Base-by-base conservation (phyloP, 2,329 filamentous ascomycete species). In the Thelonectria rubi region DNA sequence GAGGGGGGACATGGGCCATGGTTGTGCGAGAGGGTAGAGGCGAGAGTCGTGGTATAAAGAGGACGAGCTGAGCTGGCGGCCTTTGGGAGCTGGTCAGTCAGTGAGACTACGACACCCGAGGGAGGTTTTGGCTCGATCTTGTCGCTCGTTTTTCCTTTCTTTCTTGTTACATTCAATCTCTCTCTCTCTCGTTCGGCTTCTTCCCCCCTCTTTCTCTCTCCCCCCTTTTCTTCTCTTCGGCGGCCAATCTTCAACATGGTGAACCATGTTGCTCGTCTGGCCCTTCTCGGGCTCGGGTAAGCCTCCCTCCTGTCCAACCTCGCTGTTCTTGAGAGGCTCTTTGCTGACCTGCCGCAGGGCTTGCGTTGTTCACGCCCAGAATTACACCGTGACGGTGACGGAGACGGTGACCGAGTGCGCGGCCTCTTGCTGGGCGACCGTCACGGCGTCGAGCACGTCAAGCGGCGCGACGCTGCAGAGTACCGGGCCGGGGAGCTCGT, bases 341-440 rank as follows among this genome's bases (percentile, higher is more conserved):
- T 3, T 53, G 47, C 58, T 69, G 24, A 69, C 62, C 64, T 47
- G 42, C 50, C 15, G 3, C 40, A 77, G 75, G 51, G 68, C 67
- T 3, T 59, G 64, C 34, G 32, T 70, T 17, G 73, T 64, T 17
- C 55, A 20, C 18, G 73, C 74, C 5, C 64, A 68, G 30, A 65
- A 67, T 1, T 60, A 69, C 4, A 74, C 74, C 3, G 61, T 75
- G 7, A 78, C 76, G 9, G 70, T 77, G 18, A 76, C 74, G 8
- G 66, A 68, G 55, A 76, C 75, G 2, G 65, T 73, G 21, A 73
- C 69, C 0, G 71, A 62, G 10, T 78, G 73, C 45, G 70, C 72
- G 1, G 63, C 71, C 21, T 67, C 62, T 14, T 72, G 69, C 55
- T 72, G 68, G 62, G 68, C 66, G 24, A 47, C 62, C 3, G 47